A percentile compares a stretch with the other conserved stretches of the same genome.
phyloP scores from a whole-genome alignment of 495 filamentous ascomycete species.

The Trichoderma asperelloides region DNA sequence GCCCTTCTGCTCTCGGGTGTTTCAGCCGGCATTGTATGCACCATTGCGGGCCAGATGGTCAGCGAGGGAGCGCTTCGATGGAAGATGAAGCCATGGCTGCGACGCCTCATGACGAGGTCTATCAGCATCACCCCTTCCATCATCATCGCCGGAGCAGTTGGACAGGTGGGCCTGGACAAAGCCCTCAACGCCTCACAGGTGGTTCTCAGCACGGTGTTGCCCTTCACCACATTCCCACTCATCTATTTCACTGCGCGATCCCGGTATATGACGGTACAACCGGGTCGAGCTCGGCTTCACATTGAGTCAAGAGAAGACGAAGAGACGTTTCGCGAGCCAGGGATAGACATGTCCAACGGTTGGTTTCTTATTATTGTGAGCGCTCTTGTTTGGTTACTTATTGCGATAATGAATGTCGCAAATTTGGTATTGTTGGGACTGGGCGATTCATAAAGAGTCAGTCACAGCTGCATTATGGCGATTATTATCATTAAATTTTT shows the following conservation, averaged over 20 bases:
- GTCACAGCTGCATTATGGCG: neutral
- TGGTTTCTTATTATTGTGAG: constrained; percentile 47
- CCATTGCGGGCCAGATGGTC: constrained; percentile 78
- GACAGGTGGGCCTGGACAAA: constrained; percentile 59
- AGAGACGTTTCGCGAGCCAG: constrained; percentile 16
- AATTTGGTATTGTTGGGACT: constrained; percentile 59
- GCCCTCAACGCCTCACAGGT: constrained; percentile 74
- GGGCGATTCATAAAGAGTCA: constrained; percentile 21
- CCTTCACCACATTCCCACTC: constrained; percentile 72
- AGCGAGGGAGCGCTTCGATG: constrained; percentile 70
- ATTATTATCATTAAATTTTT: too few species aligned
- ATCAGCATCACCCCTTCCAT: constrained; percentile 76
- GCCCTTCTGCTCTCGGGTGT: constrained; percentile 70
- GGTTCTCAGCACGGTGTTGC: constrained; percentile 68
- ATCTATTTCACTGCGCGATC: constrained; percentile 81
- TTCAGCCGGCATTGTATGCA: constrained; percentile 72
- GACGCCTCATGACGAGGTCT: constrained; percentile 59
- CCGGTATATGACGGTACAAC: constrained; percentile 67
- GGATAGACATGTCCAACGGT: constrained; percentile 53
- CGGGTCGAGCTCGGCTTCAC: constrained; percentile 25
- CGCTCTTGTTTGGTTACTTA: constrained; percentile 55
- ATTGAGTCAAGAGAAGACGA: constrained; percentile 16
- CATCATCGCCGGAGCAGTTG: constrained; percentile 72
- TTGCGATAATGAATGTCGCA: constrained; percentile 64
- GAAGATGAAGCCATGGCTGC: constrained; percentile 60